Conservation (phyloP, 768 basidiomycete species). For the Pleurotus tuoliensis region DNA sequence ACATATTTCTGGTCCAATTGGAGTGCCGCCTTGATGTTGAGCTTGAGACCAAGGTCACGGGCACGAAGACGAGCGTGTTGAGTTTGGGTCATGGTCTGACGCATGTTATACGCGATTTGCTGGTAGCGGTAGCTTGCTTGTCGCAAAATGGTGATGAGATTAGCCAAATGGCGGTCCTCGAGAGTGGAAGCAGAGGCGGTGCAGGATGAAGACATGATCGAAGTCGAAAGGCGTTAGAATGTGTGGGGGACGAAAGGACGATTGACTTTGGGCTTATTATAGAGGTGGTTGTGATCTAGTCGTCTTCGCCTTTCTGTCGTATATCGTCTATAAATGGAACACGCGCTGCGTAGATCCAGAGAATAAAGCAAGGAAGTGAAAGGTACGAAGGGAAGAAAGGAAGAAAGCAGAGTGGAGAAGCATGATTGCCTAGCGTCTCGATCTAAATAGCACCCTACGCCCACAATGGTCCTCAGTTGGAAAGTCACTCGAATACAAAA, state of each 20-base stretch:
- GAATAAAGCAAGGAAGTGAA: background rate
- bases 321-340: background rate
- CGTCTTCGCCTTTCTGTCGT: background rate
- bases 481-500: constrained; percentile 1
- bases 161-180: constrained; percentile 23
- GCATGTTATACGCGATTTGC: constrained; percentile 33
- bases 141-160: constrained; percentile 38
- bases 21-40: constrained; percentile 40
- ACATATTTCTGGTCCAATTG: constrained; percentile 34
- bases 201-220: background rate
- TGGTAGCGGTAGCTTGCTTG: constrained; percentile 39
- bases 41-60: constrained; percentile 33
- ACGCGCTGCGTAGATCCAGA: constrained; percentile 3
- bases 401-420: background rate
- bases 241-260: background rate
- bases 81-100: constrained; percentile 30
- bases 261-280: background rate
- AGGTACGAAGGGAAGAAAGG: constrained; percentile 1
- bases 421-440: background rate
- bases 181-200: constrained; percentile 11
- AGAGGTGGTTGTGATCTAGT: background rate
- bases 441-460: constrained; percentile 1
- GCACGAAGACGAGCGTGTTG: constrained; percentile 50
- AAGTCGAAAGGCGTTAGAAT: background rate
- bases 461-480: constrained; percentile 4